phyloP scores from a whole-genome alignment of 805 yeast species.

The Starmera dryadoides region DNA sequence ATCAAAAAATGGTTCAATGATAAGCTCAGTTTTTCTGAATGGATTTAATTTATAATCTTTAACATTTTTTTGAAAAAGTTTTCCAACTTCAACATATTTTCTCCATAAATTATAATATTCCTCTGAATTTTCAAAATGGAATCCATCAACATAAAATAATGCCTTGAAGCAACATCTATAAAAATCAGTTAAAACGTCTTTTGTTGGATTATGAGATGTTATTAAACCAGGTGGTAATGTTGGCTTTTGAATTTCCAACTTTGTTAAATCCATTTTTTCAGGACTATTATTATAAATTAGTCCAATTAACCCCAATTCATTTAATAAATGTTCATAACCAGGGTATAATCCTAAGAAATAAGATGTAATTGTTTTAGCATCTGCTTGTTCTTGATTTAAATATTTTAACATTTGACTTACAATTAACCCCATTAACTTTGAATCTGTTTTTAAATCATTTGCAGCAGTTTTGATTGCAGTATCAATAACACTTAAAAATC shows the following conservation, averaged over 20 bases:
- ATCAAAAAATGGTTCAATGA: no score
- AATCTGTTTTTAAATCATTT: background rate
- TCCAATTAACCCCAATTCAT: slow-evolving; percentile 11
- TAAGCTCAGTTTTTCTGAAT: no score
- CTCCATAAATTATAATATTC: background rate
- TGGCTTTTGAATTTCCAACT: background rate
- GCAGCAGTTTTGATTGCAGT: background rate
- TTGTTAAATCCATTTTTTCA: background rate
- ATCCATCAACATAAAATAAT: background rate
- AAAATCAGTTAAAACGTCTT: background rate
- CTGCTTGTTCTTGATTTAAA: background rate
- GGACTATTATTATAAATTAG: slow-evolving; percentile 5
- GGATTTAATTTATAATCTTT: no score
- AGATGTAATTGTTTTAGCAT: slow-evolving; percentile 11
- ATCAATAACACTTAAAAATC: no score
- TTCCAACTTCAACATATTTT: background rate
- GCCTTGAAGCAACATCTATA: background rate
- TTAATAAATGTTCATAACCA: slow-evolving; percentile 3
- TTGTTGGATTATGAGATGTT: background rate
- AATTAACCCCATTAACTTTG: background rate
- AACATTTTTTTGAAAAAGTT: background rate
- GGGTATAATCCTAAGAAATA: slow-evolving; percentile 16
- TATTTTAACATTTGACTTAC: background rate
- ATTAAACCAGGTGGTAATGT: no score
- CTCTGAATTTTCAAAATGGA: background rate